Evolutionary conservation across 1,284 basidiomycete species (phyloP).

Genomic region (Puccinia novopanici): DNA sequence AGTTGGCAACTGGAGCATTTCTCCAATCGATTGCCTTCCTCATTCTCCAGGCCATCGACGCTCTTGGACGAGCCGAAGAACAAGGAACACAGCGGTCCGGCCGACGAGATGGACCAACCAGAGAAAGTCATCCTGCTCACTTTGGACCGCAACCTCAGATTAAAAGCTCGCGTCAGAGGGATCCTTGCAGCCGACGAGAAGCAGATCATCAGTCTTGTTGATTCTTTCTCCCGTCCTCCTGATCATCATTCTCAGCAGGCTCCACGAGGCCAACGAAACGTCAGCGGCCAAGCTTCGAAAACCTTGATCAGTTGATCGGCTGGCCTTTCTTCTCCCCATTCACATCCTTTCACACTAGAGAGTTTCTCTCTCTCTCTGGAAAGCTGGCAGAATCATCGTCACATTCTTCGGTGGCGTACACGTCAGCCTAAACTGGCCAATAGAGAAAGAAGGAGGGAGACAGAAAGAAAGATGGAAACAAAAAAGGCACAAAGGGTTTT

Average conservation of each 20-base stretch:
- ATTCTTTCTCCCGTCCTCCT: neutral
- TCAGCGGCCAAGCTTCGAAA: neutral
- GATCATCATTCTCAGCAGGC: neutral
- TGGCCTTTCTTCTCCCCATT: neutral
- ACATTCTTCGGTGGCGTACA: neutral
- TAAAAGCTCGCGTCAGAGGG: slow-evolving; percentile 46
- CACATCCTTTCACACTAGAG: neutral
- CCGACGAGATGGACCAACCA: slow-evolving; percentile 57
- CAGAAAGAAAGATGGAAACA: neutral
- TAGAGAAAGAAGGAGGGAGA: neutral
- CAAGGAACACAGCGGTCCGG: neutral
- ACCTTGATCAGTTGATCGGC: neutral
- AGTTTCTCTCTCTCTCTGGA: neutral
- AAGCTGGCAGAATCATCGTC: neutral
- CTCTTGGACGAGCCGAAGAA: neutral
- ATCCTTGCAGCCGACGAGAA: slow-evolving; percentile 48
- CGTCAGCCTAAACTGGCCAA: neutral
- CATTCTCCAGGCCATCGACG: neutral
- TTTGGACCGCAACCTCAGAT: slow-evolving; percentile 75
- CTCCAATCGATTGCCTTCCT: slow-evolving; percentile 73
- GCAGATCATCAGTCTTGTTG: slow-evolving; percentile 35
- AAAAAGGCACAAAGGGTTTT: neutral
- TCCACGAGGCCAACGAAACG: neutral
- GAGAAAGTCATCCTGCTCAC: slow-evolving; percentile 85
- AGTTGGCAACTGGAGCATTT: slow-evolving; percentile 92